phyloP scores from a whole-genome alignment of 75 land plant genomes.

The Gnetum montanum region DNA sequence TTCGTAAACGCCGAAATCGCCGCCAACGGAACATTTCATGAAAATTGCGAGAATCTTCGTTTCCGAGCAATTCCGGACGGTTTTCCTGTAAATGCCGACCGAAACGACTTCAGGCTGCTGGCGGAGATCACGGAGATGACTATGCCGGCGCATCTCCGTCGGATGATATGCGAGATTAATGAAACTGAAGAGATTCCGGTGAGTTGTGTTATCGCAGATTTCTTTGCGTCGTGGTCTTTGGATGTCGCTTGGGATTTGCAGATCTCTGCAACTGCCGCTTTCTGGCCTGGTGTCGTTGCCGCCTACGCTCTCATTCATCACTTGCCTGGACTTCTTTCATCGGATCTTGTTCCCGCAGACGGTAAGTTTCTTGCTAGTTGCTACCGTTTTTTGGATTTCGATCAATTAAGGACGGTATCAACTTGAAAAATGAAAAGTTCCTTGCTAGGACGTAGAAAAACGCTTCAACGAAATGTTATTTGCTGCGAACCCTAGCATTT shows the following conservation, averaged over 20 bases:
- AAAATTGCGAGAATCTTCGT: background rate
- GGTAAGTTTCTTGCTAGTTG: conserved; percentile 4
- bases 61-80: conserved; percentile 4
- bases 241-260: background rate
- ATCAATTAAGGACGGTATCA: too few relatives aligned
- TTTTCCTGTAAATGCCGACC: background rate
- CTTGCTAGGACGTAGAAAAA: too few relatives aligned
- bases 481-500: too few relatives aligned
- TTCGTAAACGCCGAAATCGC: conserved; percentile 18
- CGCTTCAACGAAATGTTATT: too few relatives aligned
- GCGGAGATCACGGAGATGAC: background rate
- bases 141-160: background rate
- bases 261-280: background rate
- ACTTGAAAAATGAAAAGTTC: too few relatives aligned
- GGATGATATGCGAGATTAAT: background rate
- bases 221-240: conserved; percentile 1
- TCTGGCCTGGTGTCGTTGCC: conserved; percentile 3
- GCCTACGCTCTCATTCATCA: conserved; percentile 1
- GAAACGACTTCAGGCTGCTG: background rate
- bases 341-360: background rate
- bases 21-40: conserved; percentile 6
- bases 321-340: background rate
- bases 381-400: too few relatives aligned
- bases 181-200: background rate
- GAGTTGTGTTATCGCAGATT: background rate